Evolutionary conservation across 2,329 filamentous ascomycete genomes (phyloP).

Genomic region (Aspergillus tamarii): DNA sequence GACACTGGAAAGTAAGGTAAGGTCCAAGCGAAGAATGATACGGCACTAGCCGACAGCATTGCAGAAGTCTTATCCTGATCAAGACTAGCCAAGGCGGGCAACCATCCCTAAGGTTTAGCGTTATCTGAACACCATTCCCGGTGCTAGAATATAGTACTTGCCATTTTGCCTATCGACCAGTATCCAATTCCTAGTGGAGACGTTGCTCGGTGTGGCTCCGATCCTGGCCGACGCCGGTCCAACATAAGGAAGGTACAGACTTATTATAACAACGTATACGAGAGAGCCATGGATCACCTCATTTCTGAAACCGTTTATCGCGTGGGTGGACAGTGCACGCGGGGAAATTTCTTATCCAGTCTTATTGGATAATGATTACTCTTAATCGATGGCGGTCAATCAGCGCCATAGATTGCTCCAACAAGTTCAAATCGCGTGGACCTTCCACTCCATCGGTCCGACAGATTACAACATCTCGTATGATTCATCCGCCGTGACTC

Average conservation of each 20-base stretch:
- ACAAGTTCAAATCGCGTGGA: constrained; percentile 12
- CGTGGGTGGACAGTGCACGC: constrained; percentile 8
- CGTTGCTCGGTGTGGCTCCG: not conserved
- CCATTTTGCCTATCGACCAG: no score
- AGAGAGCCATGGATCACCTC: not conserved
- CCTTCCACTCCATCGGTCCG: constrained; percentile 8
- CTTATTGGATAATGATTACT: constrained; percentile 6
- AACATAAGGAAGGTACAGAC: not conserved
- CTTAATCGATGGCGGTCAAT: constrained; percentile 8
- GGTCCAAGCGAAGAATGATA: constrained; percentile 18
- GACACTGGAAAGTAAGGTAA: constrained; percentile 11
- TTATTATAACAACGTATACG: not conserved
- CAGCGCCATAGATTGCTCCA: not conserved
- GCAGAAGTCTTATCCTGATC: constrained; percentile 3
- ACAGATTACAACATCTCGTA: not conserved
- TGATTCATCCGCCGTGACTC: not conserved
- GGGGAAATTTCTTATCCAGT: constrained; percentile 4
- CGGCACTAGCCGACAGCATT: not conserved
- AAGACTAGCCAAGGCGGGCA: not conserved
- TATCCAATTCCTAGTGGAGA: not conserved
- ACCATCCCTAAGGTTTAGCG: not conserved
- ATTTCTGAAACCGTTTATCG: not conserved
- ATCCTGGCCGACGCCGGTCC: not conserved
- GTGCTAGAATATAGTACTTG: no score
- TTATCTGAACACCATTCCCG: not conserved